Evolutionary conservation across 805 yeast species (phyloP), one percentile per base, ranked within the genome.

Genomic region (Diddensiella transvaalensis): DNA sequence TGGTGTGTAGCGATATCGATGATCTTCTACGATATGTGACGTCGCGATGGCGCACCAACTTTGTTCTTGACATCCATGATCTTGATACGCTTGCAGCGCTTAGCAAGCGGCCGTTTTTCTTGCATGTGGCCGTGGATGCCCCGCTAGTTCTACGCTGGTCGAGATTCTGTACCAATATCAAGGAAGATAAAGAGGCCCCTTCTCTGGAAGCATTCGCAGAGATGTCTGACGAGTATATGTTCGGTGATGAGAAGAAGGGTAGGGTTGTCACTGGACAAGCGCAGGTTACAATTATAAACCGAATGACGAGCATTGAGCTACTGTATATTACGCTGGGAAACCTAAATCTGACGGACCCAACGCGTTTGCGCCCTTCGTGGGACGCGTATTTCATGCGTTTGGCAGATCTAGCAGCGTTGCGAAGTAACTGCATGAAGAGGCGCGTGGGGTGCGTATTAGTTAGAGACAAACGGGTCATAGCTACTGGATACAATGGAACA

Each of bases 401-500:
- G 50, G 97, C 99, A 0, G 89, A 87, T 56, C 74, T 93, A 60
- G 99, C 99, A 0, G 96, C 99, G 0, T 71, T 83, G 41, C 73
- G 99, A 55, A 83, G 95, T 22, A 93, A 93, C 58, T 93, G 99
- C 70, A 93, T 93, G 98, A 93, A 93, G 66, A 72, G 99, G 50
- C 75, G 96, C 46, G 99, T 93, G 2, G 99, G 99, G 0, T 91
- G 98, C 67, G 98, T 93, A 5, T 78, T 93, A 15, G 96, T 88
- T 2, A 76, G 88, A 46, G 93, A 87, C 41, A 80, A 79, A 33
- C 73, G 97, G 48, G 95, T 93, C 22, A 76, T 93, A 22, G 93
- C 98, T 2, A 93, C 99, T 0, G 99, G 99, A 0, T 93, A 93
- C 67, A 93, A 93, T 60, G 99, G 99, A 1, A 93, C 99, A 0